Base-by-base conservation (phyloP, 2,329 filamentous ascomycete genomes). In the Colletotrichum lupini region DNA sequence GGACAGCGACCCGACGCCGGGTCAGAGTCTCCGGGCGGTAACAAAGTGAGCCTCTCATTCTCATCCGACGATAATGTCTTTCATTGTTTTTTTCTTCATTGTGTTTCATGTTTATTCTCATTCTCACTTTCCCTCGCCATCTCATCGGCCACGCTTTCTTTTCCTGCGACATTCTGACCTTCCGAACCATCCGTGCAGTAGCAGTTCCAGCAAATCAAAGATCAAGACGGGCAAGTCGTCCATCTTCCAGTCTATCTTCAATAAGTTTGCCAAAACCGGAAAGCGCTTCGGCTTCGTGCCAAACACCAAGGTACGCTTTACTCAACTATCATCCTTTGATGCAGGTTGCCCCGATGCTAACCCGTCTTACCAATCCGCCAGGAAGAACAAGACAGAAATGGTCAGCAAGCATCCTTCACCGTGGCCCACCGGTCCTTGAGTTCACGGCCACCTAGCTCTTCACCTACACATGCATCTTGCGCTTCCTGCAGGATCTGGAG, bases 361-460 rank as follows among this genome's bases (percentile, higher is more conserved):
- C 42, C 55, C 24, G 28, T 35, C n/a, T n/a, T 26, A 12, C 56
- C n/a, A 22, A 22, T 19, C 7, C 19, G 26, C n/a, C 30, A 80
- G 79, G 71, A 78, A 76, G 79, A 80, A 59, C 77, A 77, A 76
- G 77, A 79, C 56, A 76, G 78, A 62, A 80, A 80, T 67, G 62
- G 79, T 79, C 75, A 75, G 77, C 42, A 6, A 8, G 5, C 5
- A 22, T 19, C 16, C 28, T 32, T 9, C 52, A 5, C 19, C 42
- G 42, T 49, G 42, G 42, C 11, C 42, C 19, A 49, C 42, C 42
- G 37, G 42, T 49, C 42, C 19, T n/a, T 22, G 42, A 49, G 16
- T 22, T 19, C 42, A 49, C 4, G 42, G 19, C 19, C 19, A n/a
- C 42, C 42, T n/a, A 49, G 35, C 59, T 12, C 52, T 24, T 30